Evolutionary conservation across 2,329 filamentous ascomycete genomes (phyloP).

Genomic region (Botrytis deweyae): DNA sequence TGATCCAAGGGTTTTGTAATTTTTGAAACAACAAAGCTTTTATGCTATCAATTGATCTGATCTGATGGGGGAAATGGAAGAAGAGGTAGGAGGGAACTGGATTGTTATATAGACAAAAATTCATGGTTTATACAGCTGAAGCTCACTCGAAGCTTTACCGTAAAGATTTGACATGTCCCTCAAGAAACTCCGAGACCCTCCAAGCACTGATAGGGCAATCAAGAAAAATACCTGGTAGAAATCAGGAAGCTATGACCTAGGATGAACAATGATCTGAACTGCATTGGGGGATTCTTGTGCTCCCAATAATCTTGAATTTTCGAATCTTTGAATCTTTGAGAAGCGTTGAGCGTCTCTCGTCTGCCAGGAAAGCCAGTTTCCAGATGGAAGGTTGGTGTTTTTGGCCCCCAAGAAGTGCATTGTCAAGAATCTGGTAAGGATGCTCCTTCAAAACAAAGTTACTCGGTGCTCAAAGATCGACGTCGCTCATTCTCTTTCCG

Average conservation of each 20-base stretch:
- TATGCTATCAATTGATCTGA: constrained; percentile 13
- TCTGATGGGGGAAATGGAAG: background rate
- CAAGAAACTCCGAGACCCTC: background rate
- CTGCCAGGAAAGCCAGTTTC: background rate
- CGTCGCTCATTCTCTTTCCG: constrained; percentile 15
- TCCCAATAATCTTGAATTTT: constrained; percentile 9
- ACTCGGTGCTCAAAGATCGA: constrained; percentile 12
- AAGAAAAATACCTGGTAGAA: background rate
- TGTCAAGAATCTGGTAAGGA: background rate
- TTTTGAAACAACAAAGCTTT: constrained; percentile 22
- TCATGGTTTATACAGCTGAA: background rate
- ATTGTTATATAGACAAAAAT: constrained; percentile 7
- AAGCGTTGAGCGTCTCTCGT: background rate
- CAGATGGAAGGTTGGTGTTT: background rate
- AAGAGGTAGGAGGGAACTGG: background rate
- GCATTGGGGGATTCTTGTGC: constrained; percentile 13
- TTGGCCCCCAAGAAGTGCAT: constrained; percentile 5
- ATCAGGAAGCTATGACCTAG: constrained; percentile 5
- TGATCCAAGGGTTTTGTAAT: constrained; percentile 17
- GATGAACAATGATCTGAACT: constrained; percentile 18
- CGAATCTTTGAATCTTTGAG: background rate
- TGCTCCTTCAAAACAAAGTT: background rate
- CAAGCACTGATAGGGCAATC: constrained; percentile 15
- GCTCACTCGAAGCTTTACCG: constrained; percentile 21
- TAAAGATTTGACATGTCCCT: background rate